Evolutionary conservation across 2,329 filamentous ascomycete species (phyloP).

Genomic region (Verticillium longisporum): DNA sequence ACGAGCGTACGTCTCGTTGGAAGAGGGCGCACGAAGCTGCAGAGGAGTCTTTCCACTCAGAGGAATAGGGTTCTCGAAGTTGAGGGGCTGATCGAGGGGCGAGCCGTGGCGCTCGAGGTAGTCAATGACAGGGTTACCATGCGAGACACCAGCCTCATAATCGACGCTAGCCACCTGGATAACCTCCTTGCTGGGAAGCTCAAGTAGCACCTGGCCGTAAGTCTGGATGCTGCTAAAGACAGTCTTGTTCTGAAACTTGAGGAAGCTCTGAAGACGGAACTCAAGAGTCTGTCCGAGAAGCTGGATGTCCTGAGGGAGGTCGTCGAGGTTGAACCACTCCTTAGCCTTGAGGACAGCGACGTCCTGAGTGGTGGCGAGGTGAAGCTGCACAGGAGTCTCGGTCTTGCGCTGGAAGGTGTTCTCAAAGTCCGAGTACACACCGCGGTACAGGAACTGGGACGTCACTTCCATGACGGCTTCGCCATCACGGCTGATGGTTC

Average conservation of each 20-base stretch:
- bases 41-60: slow-evolving; percentile 88
- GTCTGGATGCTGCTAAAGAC: slow-evolving; percentile 91
- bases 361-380: slow-evolving; percentile 81
- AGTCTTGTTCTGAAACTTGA: slow-evolving; percentile 91
- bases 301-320: slow-evolving; percentile 63
- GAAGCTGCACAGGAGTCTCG: slow-evolving; percentile 90
- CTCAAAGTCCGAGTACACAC: slow-evolving; percentile 85
- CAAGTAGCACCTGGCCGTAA: slow-evolving; percentile 82
- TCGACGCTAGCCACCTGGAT: slow-evolving; percentile 97
- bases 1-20: slow-evolving; percentile 95
- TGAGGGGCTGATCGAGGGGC: slow-evolving; percentile 89
- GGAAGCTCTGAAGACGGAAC: slow-evolving; percentile 88
- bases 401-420: slow-evolving; percentile 98
- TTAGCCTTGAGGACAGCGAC: slow-evolving; percentile 92
- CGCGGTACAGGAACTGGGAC: slow-evolving; percentile 95
- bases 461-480: slow-evolving; percentile 95
- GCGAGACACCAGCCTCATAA: slow-evolving; percentile 84
- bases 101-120: slow-evolving; percentile 89
- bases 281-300: slow-evolving; percentile 88
- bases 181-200: slow-evolving; percentile 93
- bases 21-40: slow-evolving; percentile 82
- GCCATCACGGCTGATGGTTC: slow-evolving; percentile 81
- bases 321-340: slow-evolving; percentile 91
- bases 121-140: slow-evolving; percentile 94
- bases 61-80: slow-evolving; percentile 96